Percentiles rank a stretch among this genome's conserved stretches.
Conservation (phyloP, 768 basidiomycete species). For the Suillus lakei region DNA sequence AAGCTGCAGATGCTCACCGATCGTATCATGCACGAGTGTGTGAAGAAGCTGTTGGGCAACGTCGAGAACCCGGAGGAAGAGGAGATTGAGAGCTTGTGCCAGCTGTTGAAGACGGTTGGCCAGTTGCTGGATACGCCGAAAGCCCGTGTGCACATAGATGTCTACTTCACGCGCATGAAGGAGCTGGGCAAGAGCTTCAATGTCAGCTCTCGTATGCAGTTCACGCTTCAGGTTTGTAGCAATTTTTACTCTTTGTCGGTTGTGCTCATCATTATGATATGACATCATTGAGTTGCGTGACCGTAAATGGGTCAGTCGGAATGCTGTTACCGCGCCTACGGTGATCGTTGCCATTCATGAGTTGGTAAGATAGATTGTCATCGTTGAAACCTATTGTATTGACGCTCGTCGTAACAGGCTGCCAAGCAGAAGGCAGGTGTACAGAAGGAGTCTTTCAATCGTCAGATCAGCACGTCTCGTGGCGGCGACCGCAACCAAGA, state of each 20-base stretch:
- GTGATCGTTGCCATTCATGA: constrained; percentile 92
- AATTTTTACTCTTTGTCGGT: constrained; percentile 4
- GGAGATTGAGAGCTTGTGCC: constrained; percentile 96
- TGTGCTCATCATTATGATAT: constrained; percentile 44
- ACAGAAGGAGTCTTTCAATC: constrained; percentile 63
- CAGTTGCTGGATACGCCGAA: constrained; percentile 80
- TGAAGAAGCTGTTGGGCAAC: constrained; percentile 93
- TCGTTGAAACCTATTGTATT: not conserved
- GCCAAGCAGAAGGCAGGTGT: constrained; percentile 80
- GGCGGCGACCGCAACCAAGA: constrained; percentile 75
- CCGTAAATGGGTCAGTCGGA: constrained; percentile 80
- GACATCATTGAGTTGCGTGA: constrained; percentile 90
- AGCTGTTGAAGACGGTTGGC: constrained; percentile 89
- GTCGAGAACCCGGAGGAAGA: constrained; percentile 97
- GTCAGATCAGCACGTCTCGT: constrained; percentile 81
- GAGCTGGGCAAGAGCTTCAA: constrained; percentile 77
- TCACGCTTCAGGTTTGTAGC: constrained; percentile 86
- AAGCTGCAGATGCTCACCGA: constrained; percentile 97
- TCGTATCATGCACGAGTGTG: constrained; percentile 98
- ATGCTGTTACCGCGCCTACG: constrained; percentile 75
- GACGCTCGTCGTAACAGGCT: constrained; percentile 49
- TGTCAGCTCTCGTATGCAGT: constrained; percentile 87
- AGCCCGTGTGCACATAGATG: constrained; percentile 85
- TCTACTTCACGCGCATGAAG: constrained; percentile 92
- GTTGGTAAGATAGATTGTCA: constrained; percentile 26